Evolutionary conservation across 2,329 filamentous ascomycete genomes (phyloP).

Genomic region (Hymenoscyphus linearis): DNA sequence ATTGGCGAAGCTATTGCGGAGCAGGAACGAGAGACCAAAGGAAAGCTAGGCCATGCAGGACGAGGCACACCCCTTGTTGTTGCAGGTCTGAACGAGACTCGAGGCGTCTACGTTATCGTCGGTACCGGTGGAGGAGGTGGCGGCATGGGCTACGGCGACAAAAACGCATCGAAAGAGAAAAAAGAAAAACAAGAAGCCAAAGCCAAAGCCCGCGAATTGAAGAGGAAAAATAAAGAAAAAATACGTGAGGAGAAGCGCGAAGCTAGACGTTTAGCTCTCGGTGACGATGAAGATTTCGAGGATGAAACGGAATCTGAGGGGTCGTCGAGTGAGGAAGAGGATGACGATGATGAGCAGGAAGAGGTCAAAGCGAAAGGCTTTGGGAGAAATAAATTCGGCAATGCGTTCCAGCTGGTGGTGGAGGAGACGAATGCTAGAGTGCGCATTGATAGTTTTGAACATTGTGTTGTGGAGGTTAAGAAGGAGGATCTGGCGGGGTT

Average conservation of each 20-base stretch:
- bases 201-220: slow-evolving; percentile 55
- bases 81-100: slow-evolving; percentile 79
- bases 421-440: slow-evolving; percentile 85
- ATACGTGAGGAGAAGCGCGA: slow-evolving; percentile 56
- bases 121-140: slow-evolving; percentile 78
- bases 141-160: slow-evolving; percentile 61
- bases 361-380: slow-evolving; percentile 56
- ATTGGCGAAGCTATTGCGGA: slow-evolving; percentile 87
- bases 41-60: slow-evolving; percentile 61
- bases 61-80: slow-evolving; percentile 83
- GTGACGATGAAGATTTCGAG: slow-evolving; percentile 43
- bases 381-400: slow-evolving; percentile 84
- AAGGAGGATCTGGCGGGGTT: slow-evolving; percentile 92
- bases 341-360: slow-evolving; percentile 49
- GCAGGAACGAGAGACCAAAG: slow-evolving; percentile 73
- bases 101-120: slow-evolving; percentile 87
- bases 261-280: slow-evolving; percentile 47
- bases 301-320: slow-evolving; percentile 50
- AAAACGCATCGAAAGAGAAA: slow-evolving; percentile 58
- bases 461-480: slow-evolving; percentile 94
- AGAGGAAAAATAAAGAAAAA: slow-evolving; percentile 50
- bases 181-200: slow-evolving; percentile 59
- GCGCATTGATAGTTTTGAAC: slow-evolving; percentile 92
- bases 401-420: slow-evolving; percentile 92
- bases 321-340: slow-evolving; percentile 40